Percentiles rank a stretch among this genome's conserved stretches.
Evolutionary conservation across 495 filamentous ascomycete genomes (phyloP).

Genomic region (Aspergillus sclerotioniger): DNA sequence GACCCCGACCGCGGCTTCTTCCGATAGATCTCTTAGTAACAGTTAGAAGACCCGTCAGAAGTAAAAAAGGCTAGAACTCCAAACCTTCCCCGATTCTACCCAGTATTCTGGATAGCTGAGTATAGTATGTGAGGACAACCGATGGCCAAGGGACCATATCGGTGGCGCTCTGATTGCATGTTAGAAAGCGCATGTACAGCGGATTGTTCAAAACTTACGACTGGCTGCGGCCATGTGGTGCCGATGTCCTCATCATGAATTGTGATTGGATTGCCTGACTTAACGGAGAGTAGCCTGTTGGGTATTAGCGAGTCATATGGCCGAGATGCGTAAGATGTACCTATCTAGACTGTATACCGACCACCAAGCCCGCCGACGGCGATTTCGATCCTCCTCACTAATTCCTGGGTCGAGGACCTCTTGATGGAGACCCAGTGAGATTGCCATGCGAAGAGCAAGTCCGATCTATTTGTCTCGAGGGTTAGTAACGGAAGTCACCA

Average conservation of each 20-base stretch:
- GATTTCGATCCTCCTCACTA: constrained; percentile 37
- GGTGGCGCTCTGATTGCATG: constrained; percentile 21
- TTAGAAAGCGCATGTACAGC: constrained; percentile 9
- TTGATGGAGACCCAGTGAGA: constrained; percentile 51
- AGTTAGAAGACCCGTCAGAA: neutral
- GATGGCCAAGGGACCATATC: constrained; percentile 40
- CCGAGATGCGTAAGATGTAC: neutral
- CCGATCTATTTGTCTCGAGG: constrained; percentile 35
- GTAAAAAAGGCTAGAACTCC: neutral
- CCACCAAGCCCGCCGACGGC: constrained; percentile 52
- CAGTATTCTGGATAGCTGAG: constrained; percentile 43
- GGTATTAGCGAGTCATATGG: neutral
- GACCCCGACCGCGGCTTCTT: constrained; percentile 42
- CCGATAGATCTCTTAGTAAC: constrained; percentile 41
- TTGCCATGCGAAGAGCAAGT: constrained; percentile 50
- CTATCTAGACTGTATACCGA: constrained; percentile 52
- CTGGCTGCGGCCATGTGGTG: constrained; percentile 35
- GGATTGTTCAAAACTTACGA: constrained; percentile 21
- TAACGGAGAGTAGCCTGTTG: constrained; percentile 40
- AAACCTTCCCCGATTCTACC: constrained; percentile 43
- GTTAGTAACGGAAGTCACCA: neutral
- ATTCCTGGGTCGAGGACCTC: constrained; percentile 38
- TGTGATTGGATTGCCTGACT: constrained; percentile 50
- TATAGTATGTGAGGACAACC: constrained; percentile 47
- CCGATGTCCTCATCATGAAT: constrained; percentile 52